phyloP scores from a whole-genome alignment of 2,329 filamentous ascomycete genomes.

The Talaromyces amestolkiae region DNA sequence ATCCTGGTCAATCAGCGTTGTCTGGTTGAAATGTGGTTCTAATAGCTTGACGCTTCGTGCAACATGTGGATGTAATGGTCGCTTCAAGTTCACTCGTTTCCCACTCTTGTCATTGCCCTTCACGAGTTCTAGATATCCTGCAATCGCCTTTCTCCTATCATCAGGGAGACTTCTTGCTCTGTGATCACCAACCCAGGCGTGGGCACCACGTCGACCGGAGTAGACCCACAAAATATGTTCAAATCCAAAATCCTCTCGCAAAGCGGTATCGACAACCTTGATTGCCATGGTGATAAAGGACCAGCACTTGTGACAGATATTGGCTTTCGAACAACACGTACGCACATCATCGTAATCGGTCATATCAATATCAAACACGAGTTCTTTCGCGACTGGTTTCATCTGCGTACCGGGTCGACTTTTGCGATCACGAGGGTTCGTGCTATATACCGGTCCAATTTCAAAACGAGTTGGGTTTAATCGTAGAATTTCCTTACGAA shows the following conservation, averaged over 20 bases:
- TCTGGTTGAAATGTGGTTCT: conserved; percentile 76
- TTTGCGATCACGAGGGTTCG: conserved; percentile 92
- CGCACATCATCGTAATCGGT: conserved; percentile 97
- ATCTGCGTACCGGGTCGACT: conserved; percentile 75
- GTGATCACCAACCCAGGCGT: conserved; percentile 97
- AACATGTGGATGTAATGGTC: conserved; percentile 87
- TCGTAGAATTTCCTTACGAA: conserved; percentile 86
- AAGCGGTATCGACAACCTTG: conserved; percentile 80
- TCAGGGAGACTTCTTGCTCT: conserved; percentile 82
- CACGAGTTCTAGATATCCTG: conserved; percentile 86
- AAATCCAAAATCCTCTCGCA: conserved; percentile 94
- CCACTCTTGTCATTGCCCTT: conserved; percentile 80
- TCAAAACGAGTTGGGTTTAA: conserved; percentile 93
- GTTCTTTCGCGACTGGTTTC: conserved; percentile 82
- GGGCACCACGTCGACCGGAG: conserved; percentile 90
- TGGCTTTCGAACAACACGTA: conserved; percentile 90
- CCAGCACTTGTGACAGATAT: conserved; percentile 94
- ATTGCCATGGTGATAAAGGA: conserved; percentile 97
- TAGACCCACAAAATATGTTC: conserved; percentile 98
- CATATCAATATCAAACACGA: conserved; percentile 99
- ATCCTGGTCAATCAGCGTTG: conserved; percentile 80
- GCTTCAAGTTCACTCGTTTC: conserved; percentile 78
- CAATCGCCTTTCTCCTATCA: conserved; percentile 77
- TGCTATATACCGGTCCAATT: conserved; percentile 94
- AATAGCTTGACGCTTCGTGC: conserved; percentile 81